Percentiles rank a stretch among this genome's conserved stretches.
These are phyloP conservation scores for Curvularia hawaiiensis DNA, from an alignment of 2,329 filamentous ascomycete genomes.

Conservation along the genomic window DNA sequence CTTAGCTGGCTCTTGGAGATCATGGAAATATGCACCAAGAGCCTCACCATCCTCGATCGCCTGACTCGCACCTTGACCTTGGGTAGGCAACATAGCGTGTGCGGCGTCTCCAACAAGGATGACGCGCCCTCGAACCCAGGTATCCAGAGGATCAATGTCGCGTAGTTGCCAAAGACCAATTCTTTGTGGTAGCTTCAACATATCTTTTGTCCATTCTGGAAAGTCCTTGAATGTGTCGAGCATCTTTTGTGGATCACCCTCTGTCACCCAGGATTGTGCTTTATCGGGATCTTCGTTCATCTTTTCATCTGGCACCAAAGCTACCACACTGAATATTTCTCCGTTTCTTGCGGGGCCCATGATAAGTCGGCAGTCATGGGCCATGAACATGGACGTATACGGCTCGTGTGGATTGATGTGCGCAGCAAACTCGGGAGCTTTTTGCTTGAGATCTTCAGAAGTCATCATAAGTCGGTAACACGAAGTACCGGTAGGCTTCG, in stretches of 20 bases:
- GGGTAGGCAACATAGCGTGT: constrained; percentile 60
- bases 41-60: constrained; percentile 58
- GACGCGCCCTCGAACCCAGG: constrained; percentile 54
- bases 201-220: constrained; percentile 47
- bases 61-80: constrained; percentile 62
- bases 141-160: constrained; percentile 51
- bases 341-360: constrained; percentile 54
- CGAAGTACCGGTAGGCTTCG: constrained; percentile 46
- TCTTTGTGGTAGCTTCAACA: constrained; percentile 41
- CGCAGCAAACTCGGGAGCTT: constrained; percentile 27
- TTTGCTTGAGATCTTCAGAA: constrained; percentile 23
- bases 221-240: constrained; percentile 51
- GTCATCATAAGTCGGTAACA: constrained; percentile 49
- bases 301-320: constrained; percentile 52
- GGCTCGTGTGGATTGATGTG: constrained; percentile 48
- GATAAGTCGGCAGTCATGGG: constrained; percentile 50
- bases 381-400: constrained; percentile 55
- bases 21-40: constrained; percentile 37
- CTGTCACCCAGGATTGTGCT: constrained; percentile 49
- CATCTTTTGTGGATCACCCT: constrained; percentile 46
- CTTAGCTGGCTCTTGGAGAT: constrained; percentile 17
- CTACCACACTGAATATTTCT: constrained; percentile 52
- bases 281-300: constrained; percentile 47
- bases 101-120: constrained; percentile 58
- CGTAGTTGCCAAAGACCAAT: constrained; percentile 54